Evolutionary conservation across 73 alveolate species (phyloP), one percentile per base, ranked within the genome.

Genomic region (Paramecium sexaurelia): DNA sequence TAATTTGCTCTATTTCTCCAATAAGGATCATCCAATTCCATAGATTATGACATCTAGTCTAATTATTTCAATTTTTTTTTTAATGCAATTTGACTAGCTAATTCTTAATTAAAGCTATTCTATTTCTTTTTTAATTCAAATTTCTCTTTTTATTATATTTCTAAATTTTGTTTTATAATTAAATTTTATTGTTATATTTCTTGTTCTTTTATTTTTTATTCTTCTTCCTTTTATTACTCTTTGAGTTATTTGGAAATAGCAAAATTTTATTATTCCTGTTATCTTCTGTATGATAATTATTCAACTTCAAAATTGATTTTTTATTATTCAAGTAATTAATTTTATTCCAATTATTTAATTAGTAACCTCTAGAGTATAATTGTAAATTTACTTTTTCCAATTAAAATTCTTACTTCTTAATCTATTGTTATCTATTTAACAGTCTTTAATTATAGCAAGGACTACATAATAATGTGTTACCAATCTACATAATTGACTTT

Each of bases 401-500:
- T 32, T 71, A 33, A n/a, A 17, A 27, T 33, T 71, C 86, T 36
- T 71, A 33, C 13, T 71, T 32, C 6, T 19, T 36, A 71, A 11
- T 32, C 43, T 11, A 35, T 40, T 71, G 13, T 17, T 33, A 27
- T 40, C 35, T 19, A 32, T 71, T 71, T n/a, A 71, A 36, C 15
- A 35, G 56, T 37, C 86, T 71, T 36, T 71, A 33, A n/a, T 71
- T 71, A 35, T 71, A 71, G 17, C 86, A 71, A 35, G 86, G 86
- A 35, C 57, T 35, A 35, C 86, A 71, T 17, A 71, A 13, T 37
- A 71, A 71, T 11, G 26, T 71, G 7, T 40, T 22, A 9, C 86
- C 86, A n/a, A 71, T 71, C 43, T 35, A 36, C 8, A 71, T 33
- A 32, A 32, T 71, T 10, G 36, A 19, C 17, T 32, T 1, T 13